Evolutionary conservation across 305 asterid genomes (phyloP), one percentile per base, ranked within the genome.

Genomic region (Ruellia speciosa): DNA sequence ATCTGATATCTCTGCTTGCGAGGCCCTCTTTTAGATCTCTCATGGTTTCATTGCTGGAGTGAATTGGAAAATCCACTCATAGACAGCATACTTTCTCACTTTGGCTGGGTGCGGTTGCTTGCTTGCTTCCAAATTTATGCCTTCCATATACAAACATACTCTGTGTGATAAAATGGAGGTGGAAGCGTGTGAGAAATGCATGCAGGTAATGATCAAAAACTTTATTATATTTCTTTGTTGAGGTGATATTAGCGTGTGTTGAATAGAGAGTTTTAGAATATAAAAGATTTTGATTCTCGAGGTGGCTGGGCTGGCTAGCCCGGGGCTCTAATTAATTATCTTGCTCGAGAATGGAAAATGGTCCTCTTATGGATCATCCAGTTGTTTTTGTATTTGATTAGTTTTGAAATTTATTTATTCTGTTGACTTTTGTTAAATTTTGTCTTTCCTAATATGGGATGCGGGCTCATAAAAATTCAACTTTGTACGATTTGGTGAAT

Each of bases 1-100:
- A 18, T 37, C 87, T 4, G 86, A 81, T 18, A 18, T 90, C 15
- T 71, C 75, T 15, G 95, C 81, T 3, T 86, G 96, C 40, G 72
- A 79, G 70, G 76, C 81, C 63, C 74, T 86, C 39, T 71, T 84
- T 69, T 67, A 78, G 69, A 72, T 59, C 59, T 49, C 48, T 1
- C 43, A 37, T 37, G 31, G 31, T 37, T 37, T 7, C 13, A 11
- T 1, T 37, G 43, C 43, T 7, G 9, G 43, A 37, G 43, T 37
- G 43, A 37, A 37, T 37, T 37, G 9, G 9, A 7, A 11, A 37
- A 24, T 24, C 31, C 31, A 11, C 43, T 11, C 13, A 7, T 37
- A 8, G 43, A 37, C 13, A 0, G 13, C 9, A 37, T 1, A 37
- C 13, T 7, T 8, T 37, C 43, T 52, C 52, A 0, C 6, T 48